Conservation (phyloP, 176 grass and related monocot genomes). For the Aegilops tauschii region DNA sequence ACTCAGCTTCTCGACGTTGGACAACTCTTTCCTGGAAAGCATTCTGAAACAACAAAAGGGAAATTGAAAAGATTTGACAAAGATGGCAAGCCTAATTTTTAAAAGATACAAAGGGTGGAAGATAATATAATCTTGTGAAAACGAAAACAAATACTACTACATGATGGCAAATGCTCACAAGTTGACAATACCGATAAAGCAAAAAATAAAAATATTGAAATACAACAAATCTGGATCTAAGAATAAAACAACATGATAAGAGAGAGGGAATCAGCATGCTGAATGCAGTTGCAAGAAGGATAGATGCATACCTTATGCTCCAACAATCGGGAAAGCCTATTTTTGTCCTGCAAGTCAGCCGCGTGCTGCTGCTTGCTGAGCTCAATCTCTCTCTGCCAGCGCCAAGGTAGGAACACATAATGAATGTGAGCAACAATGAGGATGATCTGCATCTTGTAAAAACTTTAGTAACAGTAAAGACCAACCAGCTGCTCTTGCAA, state of each 20-base stretch:
- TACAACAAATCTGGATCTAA: too few relatives aligned
- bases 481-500: slow-evolving; percentile 81
- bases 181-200: too few relatives aligned
- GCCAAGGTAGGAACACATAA: slow-evolving; percentile 29
- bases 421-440: background rate
- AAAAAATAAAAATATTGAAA: too few relatives aligned
- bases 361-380: slow-evolving; percentile 77
- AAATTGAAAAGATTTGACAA: background rate
- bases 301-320: slow-evolving; percentile 44
- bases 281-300: too few relatives aligned
- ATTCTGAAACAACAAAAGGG: slow-evolving; percentile 36
- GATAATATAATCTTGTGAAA: too few relatives aligned
- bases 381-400: slow-evolving; percentile 80
- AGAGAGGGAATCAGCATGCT: too few relatives aligned
- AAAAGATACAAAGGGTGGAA: too few relatives aligned
- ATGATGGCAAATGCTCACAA: too few relatives aligned
- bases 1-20: slow-evolving; percentile 60
- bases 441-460: background rate
- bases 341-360: slow-evolving; percentile 87
- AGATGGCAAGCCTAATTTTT: too few relatives aligned
- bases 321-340: slow-evolving; percentile 77
- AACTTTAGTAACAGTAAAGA: background rate
- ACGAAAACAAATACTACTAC: too few relatives aligned
- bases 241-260: too few relatives aligned
- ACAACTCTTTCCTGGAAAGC: slow-evolving; percentile 57